A percentile compares a stretch with the other conserved stretches of the same genome.
Evolutionary conservation across 768 basidiomycete genomes (phyloP).

Genomic region (Lanmaoa pseudosensibilis): DNA sequence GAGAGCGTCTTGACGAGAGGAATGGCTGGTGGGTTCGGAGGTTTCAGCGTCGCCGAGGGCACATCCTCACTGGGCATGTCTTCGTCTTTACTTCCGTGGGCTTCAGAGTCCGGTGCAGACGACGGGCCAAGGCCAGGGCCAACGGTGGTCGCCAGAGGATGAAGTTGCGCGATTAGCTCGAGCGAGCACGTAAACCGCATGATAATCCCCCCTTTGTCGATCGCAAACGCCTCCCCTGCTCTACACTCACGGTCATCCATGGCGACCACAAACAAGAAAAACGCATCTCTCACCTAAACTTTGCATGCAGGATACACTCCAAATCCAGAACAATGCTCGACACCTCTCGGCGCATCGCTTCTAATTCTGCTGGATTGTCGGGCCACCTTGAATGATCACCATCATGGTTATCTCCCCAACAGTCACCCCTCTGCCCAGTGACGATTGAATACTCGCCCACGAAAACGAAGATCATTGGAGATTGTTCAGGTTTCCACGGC

Average conservation of each 20-base stretch:
- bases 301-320: conserved; percentile 7
- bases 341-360: conserved; percentile 23
- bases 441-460: conserved; percentile 29
- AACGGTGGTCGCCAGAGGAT: conserved; percentile 1
- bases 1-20: conserved; percentile 41
- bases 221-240: conserved; percentile 15
- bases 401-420: background rate
- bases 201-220: conserved; percentile 23
- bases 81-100: background rate
- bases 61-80: background rate
- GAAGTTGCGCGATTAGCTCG: conserved; percentile 19
- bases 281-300: conserved; percentile 20
- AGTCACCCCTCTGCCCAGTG: conserved; percentile 4
- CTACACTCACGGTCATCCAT: conserved; percentile 8
- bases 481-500: background rate
- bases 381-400: background rate
- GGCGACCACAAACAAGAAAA: background rate
- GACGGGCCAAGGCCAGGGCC: background rate
- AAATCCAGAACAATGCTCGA: conserved; percentile 16
- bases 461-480: conserved; percentile 21
- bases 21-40: background rate
- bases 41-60: no score
- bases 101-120: background rate
- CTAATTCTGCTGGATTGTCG: background rate
- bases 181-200: conserved; percentile 28